A percentile compares a stretch with the other conserved stretches of the same genome.
Evolutionary conservation across 2,329 filamentous ascomycete species (phyloP).

Genomic region (Cryphonectria naterciae): DNA sequence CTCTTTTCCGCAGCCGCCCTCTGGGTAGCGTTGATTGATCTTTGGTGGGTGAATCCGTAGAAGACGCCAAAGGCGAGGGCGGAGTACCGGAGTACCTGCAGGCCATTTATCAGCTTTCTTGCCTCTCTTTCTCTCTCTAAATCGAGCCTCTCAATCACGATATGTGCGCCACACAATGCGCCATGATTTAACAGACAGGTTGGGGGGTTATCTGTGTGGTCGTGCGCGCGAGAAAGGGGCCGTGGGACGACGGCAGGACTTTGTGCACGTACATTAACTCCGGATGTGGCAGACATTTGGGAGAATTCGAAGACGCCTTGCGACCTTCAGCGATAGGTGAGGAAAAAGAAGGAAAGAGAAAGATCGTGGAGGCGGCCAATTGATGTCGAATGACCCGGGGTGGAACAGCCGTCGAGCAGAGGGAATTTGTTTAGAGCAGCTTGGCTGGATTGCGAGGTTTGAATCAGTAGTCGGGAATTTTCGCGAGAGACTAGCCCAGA

Average conservation of each 20-base stretch:
- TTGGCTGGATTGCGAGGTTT: constrained; percentile 34
- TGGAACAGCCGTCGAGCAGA: constrained; percentile 26
- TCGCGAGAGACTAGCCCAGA: constrained; percentile 35
- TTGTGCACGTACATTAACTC: constrained; percentile 64
- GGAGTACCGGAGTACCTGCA: constrained; percentile 93
- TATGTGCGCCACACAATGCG: constrained; percentile 5
- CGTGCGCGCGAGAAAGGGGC: constrained; percentile 24
- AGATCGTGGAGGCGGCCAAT: constrained; percentile 31
- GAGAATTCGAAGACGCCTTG: constrained; percentile 48
- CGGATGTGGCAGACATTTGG: constrained; percentile 66
- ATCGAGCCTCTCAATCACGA: constrained; percentile 3
- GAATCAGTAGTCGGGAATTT: constrained; percentile 42
- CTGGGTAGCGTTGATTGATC: constrained; percentile 73
- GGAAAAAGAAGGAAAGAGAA: constrained; percentile 39
- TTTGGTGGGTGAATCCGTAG: constrained; percentile 95
- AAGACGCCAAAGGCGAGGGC: constrained; percentile 89
- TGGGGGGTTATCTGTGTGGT: constrained; percentile 29
- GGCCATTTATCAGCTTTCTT: constrained; percentile 14
- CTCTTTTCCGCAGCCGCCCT: constrained; percentile 72
- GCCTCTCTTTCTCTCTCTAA: not conserved
- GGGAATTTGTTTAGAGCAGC: constrained; percentile 23
- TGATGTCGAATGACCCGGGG: constrained; percentile 32
- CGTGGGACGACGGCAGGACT: constrained; percentile 4
- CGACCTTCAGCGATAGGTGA: constrained; percentile 44
- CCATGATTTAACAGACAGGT: not conserved